Conservation (phyloP, 225 moss, liverwort and hornwort genomes). For the Bryum argenteum region DNA sequence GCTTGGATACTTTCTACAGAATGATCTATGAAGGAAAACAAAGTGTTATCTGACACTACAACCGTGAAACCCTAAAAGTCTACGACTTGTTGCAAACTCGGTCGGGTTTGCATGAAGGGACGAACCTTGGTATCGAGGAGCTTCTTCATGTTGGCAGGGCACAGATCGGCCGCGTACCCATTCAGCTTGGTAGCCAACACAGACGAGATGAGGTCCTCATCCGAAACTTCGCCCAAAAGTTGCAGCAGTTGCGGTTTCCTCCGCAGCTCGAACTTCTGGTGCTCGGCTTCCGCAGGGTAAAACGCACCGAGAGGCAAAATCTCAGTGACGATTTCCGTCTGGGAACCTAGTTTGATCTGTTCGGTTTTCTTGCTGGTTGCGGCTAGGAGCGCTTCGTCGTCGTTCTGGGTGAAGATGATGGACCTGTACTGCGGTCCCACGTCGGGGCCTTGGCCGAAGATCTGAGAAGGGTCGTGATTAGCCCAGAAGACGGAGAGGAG, state of each 20-base stretch:
- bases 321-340: slow-evolving; percentile 48
- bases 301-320: slow-evolving; percentile 44
- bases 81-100: slow-evolving; percentile 48
- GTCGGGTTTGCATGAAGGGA: slow-evolving; percentile 58
- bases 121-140: slow-evolving; percentile 74
- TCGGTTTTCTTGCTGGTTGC: slow-evolving; percentile 48
- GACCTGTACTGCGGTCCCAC: slow-evolving; percentile 96
- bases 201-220: slow-evolving; percentile 65
- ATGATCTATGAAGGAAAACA: neutral
- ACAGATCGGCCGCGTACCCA: slow-evolving; percentile 76
- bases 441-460: slow-evolving; percentile 92
- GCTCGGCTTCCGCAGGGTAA: slow-evolving; percentile 79
- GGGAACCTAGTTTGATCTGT: slow-evolving; percentile 30
- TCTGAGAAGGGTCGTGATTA: slow-evolving; percentile 79
- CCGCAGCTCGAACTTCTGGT: slow-evolving; percentile 93
- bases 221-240: slow-evolving; percentile 64
- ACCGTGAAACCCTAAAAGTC: slow-evolving; percentile 31
- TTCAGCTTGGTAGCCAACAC: slow-evolving; percentile 84
- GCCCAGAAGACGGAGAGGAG: slow-evolving; percentile 82
- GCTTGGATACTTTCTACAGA: slow-evolving; percentile 11
- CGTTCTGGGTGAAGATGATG: slow-evolving; percentile 61
- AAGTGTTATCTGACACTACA: slow-evolving; percentile 1
- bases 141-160: slow-evolving; percentile 61
- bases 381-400: slow-evolving; percentile 30
- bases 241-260: slow-evolving; percentile 71